phyloP scores from a whole-genome alignment of 106 monocot species.

The Chionographis japonica region DNA sequence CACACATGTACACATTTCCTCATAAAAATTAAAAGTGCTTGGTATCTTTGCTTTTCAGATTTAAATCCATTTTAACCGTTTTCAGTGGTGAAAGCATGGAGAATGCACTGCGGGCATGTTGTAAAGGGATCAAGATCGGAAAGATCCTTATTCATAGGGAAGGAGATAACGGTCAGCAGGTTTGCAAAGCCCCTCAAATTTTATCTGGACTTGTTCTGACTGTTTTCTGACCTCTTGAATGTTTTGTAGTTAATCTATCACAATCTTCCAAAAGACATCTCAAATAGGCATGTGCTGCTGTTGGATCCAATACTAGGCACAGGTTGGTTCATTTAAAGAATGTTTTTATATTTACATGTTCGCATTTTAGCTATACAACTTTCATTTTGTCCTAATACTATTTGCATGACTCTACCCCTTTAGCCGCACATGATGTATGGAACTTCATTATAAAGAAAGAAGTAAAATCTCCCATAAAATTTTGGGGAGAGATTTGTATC shows the following conservation, averaged over 20 bases:
- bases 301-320: conserved; percentile 96
- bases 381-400: neutral
- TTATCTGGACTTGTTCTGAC: neutral
- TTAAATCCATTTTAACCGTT: neutral
- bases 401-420: too few species aligned
- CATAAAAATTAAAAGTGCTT: too few species aligned
- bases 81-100: conserved; percentile 98
- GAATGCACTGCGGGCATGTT: conserved; percentile 94
- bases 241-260: conserved; percentile 80
- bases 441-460: too few species aligned
- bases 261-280: conserved; percentile 86
- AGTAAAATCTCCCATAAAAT: neutral
- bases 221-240: conserved; percentile 9
- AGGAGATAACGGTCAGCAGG: conserved; percentile 98
- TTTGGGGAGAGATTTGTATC: neutral
- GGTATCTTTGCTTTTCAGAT: too few species aligned
- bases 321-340: conserved; percentile 42
- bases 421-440: too few species aligned
- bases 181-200: conserved; percentile 28
- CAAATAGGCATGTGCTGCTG: conserved; percentile 84
- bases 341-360: neutral
- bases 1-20: too few species aligned
- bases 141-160: conserved; percentile 96
- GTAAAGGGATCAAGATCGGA: conserved; percentile 97
- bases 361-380: neutral